A percentile compares a stretch with the other conserved stretches of the same genome.
phyloP scores from a whole-genome alignment of 805 yeast genomes.

The Candida maris region DNA sequence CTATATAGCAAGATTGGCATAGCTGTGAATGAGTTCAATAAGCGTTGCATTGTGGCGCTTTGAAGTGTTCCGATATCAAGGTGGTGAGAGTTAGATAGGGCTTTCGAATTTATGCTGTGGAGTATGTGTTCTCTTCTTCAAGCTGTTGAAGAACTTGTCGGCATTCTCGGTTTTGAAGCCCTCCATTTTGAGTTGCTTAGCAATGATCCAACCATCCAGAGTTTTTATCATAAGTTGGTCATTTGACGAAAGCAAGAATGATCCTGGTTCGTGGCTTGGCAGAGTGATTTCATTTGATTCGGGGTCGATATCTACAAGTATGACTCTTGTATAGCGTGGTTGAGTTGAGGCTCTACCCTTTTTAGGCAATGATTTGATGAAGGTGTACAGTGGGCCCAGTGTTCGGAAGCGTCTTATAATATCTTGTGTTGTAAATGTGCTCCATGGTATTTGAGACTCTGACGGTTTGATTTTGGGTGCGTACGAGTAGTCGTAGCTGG shows the following conservation, averaged over 20 bases:
- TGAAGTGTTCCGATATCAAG: slow-evolving; percentile 5
- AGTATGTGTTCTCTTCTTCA: slow-evolving; percentile 44
- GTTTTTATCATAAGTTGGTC: slow-evolving; percentile 39
- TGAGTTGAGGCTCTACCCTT: slow-evolving; percentile 18
- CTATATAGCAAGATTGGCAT: slow-evolving; percentile 69
- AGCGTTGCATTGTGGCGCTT: slow-evolving; percentile 33
- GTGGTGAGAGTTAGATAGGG: background rate
- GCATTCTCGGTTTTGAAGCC: slow-evolving; percentile 48
- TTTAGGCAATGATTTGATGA: slow-evolving; percentile 32
- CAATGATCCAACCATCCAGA: slow-evolving; percentile 38
- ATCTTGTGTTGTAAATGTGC: slow-evolving; percentile 29
- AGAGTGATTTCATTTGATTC: background rate
- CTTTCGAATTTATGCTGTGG: background rate
- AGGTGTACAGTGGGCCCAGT: slow-evolving; percentile 54
- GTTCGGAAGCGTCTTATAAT: slow-evolving; percentile 45
- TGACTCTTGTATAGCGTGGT: slow-evolving; percentile 36
- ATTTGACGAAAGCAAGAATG: slow-evolving; percentile 19
- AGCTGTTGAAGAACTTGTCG: slow-evolving; percentile 37
- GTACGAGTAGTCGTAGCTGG: slow-evolving; percentile 39
- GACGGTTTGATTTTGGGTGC: slow-evolving; percentile 53
- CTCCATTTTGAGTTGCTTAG: slow-evolving; percentile 47
- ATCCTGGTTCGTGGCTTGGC: slow-evolving; percentile 17
- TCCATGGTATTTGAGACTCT: slow-evolving; percentile 50
- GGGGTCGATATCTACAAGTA: slow-evolving; percentile 38
- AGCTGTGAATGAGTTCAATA: slow-evolving; percentile 80